Evolutionary conservation across 2,329 filamentous ascomycete species (phyloP).

Genomic region (Pestalotiopsis sp.): DNA sequence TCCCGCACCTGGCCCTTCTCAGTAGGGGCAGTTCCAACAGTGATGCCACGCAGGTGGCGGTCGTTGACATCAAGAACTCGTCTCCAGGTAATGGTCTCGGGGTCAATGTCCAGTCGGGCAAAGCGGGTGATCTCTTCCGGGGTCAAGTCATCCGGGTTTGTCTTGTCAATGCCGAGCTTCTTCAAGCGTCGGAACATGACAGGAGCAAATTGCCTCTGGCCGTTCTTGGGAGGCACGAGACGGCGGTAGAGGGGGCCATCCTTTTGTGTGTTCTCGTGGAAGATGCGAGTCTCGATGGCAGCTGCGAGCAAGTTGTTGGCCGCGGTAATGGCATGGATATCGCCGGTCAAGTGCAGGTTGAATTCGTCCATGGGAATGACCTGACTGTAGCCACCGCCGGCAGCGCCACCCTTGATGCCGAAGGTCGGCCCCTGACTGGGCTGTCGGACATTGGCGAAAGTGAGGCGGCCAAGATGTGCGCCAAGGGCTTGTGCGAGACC

Average conservation of each 20-base stretch:
- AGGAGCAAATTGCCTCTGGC: slow-evolving; percentile 80
- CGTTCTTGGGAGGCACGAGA: slow-evolving; percentile 86
- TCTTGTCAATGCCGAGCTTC: slow-evolving; percentile 96
- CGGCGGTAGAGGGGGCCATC: slow-evolving; percentile 85
- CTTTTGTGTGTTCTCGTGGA: slow-evolving; percentile 95
- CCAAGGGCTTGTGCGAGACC: slow-evolving; percentile 91
- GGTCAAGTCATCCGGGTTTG: slow-evolving; percentile 85
- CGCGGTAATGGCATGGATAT: slow-evolving; percentile 95
- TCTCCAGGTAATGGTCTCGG: slow-evolving; percentile 95
- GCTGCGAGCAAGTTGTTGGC: slow-evolving; percentile 97
- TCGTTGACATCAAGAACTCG: slow-evolving; percentile 97
- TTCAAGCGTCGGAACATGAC: slow-evolving; percentile 92
- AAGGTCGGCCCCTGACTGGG: slow-evolving; percentile 97
- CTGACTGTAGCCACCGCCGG: slow-evolving; percentile 96
- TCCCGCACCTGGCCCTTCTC: slow-evolving; percentile 87
- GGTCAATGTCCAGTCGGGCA: slow-evolving; percentile 93
- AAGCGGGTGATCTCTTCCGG: slow-evolving; percentile 86
- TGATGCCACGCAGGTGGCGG: slow-evolving; percentile 85
- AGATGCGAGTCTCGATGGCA: slow-evolving; percentile 96
- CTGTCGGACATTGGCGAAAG: slow-evolving; percentile 95
- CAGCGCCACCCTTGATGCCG: slow-evolving; percentile 97
- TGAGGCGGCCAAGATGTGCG: slow-evolving; percentile 81
- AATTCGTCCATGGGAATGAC: slow-evolving; percentile 99
- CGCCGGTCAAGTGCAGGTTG: slow-evolving; percentile 95
- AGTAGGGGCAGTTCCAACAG: slow-evolving; percentile 82